Base-by-base conservation (phyloP, 305 asterid species). In the Solanum hybrid region DNA sequence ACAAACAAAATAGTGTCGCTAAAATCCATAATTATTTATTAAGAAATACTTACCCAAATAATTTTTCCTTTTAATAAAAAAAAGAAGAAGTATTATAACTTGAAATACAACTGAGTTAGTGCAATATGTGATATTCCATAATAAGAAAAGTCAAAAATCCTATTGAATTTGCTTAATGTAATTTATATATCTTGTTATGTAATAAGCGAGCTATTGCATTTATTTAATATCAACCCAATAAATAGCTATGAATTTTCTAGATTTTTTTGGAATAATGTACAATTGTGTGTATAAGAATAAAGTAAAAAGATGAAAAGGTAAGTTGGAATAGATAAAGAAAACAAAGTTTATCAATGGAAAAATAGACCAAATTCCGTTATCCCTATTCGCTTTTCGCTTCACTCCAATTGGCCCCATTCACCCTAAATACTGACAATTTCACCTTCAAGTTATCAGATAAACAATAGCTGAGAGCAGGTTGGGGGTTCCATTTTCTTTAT, bases 311-410 rank as follows among this genome's bases (percentile, higher is more conserved):
- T 3, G 70, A 57, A 45, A 61, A 3, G 72, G 72, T 61, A 20
- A 3, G 72, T 61, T 20, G 11, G 68, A 51, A 61, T 61, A 61
- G 26, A 20, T 81, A 41, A 82, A 15, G 73, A 82, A 82, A 82
- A 68, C 72, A 8, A 26, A 82, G 90, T 31, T 91, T 91, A 92
- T 93, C 94, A 79, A 24, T 34, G 90, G 82, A 77, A 93, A 57
- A 15, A 88, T 86, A 89, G 88, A 91, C 93, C 92, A 79, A 91
- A 89, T 41, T 92, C 97, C 90, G 93, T 94, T 95, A 96, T 95
- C 96, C 92, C 61, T 90, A 91, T 91, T 93, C 92, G 26, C 38
- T 31, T 31, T 76, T 93, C 90, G 24, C 87, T 82, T 14, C 87
- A 39, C 65, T 24, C 68, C n/a, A 82, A 82, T 80, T 80, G 65